Conservation (phyloP, 805 yeast genomes). For the Barnettozyma sucrosica region DNA sequence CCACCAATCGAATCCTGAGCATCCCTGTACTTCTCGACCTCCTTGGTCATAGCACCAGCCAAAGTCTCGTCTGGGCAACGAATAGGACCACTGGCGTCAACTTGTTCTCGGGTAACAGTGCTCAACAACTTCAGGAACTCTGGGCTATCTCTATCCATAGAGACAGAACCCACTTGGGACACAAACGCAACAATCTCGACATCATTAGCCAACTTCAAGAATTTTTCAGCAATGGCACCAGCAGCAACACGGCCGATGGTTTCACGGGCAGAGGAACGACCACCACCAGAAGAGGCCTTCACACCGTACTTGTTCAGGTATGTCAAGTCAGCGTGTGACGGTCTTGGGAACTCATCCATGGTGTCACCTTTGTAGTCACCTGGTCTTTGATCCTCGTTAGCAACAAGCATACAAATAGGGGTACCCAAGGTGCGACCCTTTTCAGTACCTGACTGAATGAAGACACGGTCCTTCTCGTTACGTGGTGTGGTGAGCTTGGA, state of each 20-base stretch:
- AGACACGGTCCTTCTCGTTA: conserved; percentile 89
- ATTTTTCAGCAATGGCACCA: conserved; percentile 96
- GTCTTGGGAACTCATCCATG: conserved; percentile 84
- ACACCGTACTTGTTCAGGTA: conserved; percentile 85
- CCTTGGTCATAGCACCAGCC: conserved; percentile 75
- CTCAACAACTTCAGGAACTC: conserved; percentile 62
- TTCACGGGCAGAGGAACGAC: conserved; percentile 95
- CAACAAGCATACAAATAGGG: conserved; percentile 90
- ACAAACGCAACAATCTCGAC: conserved; percentile 97
- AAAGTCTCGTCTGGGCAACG: conserved; percentile 82
- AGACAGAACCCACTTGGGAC: conserved; percentile 78
- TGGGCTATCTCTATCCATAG: conserved; percentile 70
- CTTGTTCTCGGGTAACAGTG: conserved; percentile 80
- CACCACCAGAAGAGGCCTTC: conserved; percentile 96
- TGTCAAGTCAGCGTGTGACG: conserved; percentile 96
- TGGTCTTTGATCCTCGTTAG: conserved; percentile 95
- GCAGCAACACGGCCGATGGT: conserved; percentile 99
- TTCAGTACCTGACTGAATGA: conserved; percentile 93
- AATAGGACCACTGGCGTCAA: conserved; percentile 83
- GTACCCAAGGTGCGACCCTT: conserved; percentile 87
- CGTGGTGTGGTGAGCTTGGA: conserved; percentile 89
- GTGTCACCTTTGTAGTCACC: conserved; percentile 86
- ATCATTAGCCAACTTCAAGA: conserved; percentile 63
- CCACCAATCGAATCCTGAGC: conserved; percentile 94
- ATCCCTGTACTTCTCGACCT: conserved; percentile 83